These are phyloP conservation scores for Daedaleopsis sinensis DNA, from an alignment of 768 basidiomycete genomes.

Conservation along the genomic window DNA sequence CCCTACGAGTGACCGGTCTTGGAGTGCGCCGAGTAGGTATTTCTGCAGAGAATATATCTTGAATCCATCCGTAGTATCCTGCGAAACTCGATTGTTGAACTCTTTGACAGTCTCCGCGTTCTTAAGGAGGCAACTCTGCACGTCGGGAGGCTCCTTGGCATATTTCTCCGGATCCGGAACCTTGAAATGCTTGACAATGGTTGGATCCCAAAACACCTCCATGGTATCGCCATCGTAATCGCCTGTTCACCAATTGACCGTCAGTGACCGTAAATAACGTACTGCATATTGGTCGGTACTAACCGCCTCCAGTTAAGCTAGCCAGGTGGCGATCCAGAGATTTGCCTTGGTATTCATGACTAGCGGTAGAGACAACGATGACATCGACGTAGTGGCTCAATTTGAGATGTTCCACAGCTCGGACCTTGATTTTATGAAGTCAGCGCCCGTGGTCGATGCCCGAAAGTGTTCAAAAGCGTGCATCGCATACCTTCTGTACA, in stretches of 20 bases:
- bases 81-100: conserved; percentile 39
- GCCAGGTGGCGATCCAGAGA: conserved; percentile 47
- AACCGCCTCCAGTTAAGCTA: conserved; percentile 67
- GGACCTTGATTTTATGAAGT: conserved; percentile 42
- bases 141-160: conserved; percentile 49
- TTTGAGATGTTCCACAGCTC: conserved; percentile 53
- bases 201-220: conserved; percentile 58
- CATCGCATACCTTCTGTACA: conserved; percentile 55
- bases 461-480: too few species aligned
- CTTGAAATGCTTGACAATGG: conserved; percentile 55
- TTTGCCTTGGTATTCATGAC: conserved; percentile 23
- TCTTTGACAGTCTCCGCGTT: conserved; percentile 47
- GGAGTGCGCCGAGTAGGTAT: conserved; percentile 53
- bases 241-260: conserved; percentile 37
- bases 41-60: conserved; percentile 46
- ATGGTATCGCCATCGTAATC: conserved; percentile 76
- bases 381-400: conserved; percentile 57
- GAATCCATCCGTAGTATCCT: conserved; percentile 21
- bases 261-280: not conserved
- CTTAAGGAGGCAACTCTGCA: conserved; percentile 45
- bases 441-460: too few species aligned
- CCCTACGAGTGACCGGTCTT: conserved; percentile 50
- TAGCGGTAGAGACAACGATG: conserved; percentile 45
- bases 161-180: conserved; percentile 49
- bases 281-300: conserved; percentile 9